Conservation (phyloP, 148 eudicot species). For the Vaccinium darrowii region DNA sequence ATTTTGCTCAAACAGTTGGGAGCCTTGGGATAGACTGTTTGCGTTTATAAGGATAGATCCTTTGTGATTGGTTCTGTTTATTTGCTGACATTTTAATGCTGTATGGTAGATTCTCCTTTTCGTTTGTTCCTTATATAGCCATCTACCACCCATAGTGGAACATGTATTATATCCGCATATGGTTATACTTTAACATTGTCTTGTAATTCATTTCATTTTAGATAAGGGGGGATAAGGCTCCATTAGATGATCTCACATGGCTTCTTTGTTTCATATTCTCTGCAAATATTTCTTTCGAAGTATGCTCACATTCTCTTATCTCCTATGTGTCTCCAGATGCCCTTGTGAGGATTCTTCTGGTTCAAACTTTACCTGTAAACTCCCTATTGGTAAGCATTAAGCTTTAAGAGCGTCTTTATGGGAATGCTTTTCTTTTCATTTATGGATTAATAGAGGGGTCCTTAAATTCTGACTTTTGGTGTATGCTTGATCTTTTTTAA, state of each 20-base stretch:
- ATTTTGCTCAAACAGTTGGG: neutral
- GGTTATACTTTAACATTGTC: neutral
- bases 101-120: neutral
- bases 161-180: neutral
- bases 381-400: constrained; percentile 34
- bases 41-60: neutral
- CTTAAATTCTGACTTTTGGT: neutral
- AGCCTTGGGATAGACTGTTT: neutral
- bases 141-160: neutral
- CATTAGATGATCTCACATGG: neutral
- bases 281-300: neutral
- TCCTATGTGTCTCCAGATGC: constrained; percentile 30
- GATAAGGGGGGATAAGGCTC: neutral
- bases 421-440: constrained; percentile 3
- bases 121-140: neutral
- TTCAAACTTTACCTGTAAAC: constrained; percentile 36
- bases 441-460: neutral
- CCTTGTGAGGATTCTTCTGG: constrained; percentile 47
- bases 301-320: neutral
- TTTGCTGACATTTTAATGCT: neutral
- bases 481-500: neutral
- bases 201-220: neutral
- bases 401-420: constrained; percentile 8
- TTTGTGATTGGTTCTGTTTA: neutral
- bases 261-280: neutral